phyloP scores from a whole-genome alignment of 805 yeast genomes.

The Ogataea paradorogensis region DNA sequence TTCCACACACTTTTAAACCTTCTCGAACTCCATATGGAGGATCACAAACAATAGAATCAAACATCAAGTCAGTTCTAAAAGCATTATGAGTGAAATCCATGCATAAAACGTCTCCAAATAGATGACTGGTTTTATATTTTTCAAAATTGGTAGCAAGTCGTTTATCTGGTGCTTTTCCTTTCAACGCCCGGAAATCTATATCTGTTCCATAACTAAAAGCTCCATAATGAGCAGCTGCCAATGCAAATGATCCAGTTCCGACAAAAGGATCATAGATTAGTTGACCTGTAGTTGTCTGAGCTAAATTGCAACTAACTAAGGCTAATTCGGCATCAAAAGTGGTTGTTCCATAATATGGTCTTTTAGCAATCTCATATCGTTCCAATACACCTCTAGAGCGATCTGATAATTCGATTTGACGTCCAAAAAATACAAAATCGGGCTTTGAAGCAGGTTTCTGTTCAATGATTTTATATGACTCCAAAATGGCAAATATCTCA shows the following conservation, averaged over 20 bases:
- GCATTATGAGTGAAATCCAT: slow-evolving; percentile 96
- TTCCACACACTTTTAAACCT: slow-evolving; percentile 90
- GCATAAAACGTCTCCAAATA: slow-evolving; percentile 72
- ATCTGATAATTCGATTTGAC: slow-evolving; percentile 61
- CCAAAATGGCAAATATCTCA: slow-evolving; percentile 65
- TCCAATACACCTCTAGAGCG: slow-evolving; percentile 66
- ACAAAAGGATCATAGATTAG: slow-evolving; percentile 91
- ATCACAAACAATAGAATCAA: slow-evolving; percentile 88
- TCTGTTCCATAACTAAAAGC: slow-evolving; percentile 84
- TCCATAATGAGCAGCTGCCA: slow-evolving; percentile 84
- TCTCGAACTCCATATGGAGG: slow-evolving; percentile 98
- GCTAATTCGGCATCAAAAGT: slow-evolving; percentile 95
- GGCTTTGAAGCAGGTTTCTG: slow-evolving; percentile 46
- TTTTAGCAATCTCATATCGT: slow-evolving; percentile 70
- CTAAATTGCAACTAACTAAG: slow-evolving; percentile 82
- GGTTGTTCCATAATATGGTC: slow-evolving; percentile 92
- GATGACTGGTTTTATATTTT: slow-evolving; percentile 59
- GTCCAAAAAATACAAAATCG: slow-evolving; percentile 65
- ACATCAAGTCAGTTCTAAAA: slow-evolving; percentile 53
- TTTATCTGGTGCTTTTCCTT: slow-evolving; percentile 55
- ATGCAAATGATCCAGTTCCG: slow-evolving; percentile 93
- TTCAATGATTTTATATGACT: slow-evolving; percentile 51
- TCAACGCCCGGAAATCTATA: slow-evolving; percentile 76
- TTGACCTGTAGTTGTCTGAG: slow-evolving; percentile 62
- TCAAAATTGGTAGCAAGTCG: slow-evolving; percentile 59